phyloP scores from a whole-genome alignment of 164 flowering plant species.

The Amborella trichopoda region DNA sequence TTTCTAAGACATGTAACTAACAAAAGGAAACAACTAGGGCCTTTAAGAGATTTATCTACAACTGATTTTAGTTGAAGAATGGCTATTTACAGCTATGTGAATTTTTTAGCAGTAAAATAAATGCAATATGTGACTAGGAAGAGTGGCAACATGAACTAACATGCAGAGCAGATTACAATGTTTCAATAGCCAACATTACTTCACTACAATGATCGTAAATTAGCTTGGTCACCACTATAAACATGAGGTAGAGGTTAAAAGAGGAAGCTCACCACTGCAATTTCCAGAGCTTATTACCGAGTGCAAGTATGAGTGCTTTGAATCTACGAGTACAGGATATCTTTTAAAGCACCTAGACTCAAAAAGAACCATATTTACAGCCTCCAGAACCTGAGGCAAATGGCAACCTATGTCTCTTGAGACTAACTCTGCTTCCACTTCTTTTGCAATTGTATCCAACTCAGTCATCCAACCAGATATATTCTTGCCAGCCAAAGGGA shows the following conservation, averaged over 20 bases:
- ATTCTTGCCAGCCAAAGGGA: conserved; percentile 48
- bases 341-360: conserved; percentile 45
- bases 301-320: conserved; percentile 52
- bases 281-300: conserved; percentile 38
- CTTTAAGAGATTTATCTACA: no score
- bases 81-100: no score
- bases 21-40: no score
- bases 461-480: conserved; percentile 43
- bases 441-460: conserved; percentile 45
- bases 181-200: not conserved
- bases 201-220: not conserved
- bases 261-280: conserved; percentile 66
- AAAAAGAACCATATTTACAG: conserved; percentile 52
- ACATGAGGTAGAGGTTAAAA: conserved; percentile 1
- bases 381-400: conserved; percentile 47
- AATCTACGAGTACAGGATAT: conserved; percentile 33
- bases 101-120: no score
- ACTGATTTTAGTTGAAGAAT: no score
- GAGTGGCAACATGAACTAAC: not conserved
- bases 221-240: not conserved
- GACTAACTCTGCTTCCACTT: conserved; percentile 56
- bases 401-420: conserved; percentile 59
- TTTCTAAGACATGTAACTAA: no score
- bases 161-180: not conserved
- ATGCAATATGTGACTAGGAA: no score